These are phyloP conservation scores for Lichtheimia corymbifera DNA, from an alignment of 371 early-diverging fungal genomes.

Conservation along the genomic window DNA sequence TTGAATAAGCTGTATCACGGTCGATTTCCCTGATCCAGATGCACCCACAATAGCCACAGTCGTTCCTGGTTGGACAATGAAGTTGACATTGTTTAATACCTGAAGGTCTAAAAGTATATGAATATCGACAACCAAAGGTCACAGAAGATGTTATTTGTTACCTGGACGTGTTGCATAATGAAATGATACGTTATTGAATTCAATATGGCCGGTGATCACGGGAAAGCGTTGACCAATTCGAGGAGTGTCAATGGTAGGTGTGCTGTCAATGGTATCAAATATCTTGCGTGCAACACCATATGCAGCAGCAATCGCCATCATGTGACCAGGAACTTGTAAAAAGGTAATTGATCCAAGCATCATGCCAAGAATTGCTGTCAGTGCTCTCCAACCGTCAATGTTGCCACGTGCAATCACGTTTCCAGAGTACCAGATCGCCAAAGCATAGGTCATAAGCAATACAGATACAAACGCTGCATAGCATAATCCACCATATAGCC, in stretches of 20 bases:
- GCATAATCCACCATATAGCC: conserved; percentile 39
- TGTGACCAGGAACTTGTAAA: conserved; percentile 55
- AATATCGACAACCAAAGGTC: background rate
- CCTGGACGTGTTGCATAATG: conserved; percentile 73
- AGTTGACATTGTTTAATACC: conserved; percentile 60
- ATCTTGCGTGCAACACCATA: conserved; percentile 70
- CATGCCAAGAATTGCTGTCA: conserved; percentile 68
- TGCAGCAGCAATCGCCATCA: conserved; percentile 63
- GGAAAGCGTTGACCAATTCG: conserved; percentile 54
- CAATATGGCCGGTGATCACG: conserved; percentile 66
- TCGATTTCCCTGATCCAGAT: conserved; percentile 91
- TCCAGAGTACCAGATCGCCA: conserved; percentile 73
- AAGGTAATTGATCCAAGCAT: conserved; percentile 59
- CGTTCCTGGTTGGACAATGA: conserved; percentile 71
- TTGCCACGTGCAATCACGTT: conserved; percentile 33
- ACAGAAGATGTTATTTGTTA: background rate
- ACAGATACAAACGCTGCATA: conserved; percentile 54
- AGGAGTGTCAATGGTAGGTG: conserved; percentile 64
- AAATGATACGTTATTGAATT: conserved; percentile 72
- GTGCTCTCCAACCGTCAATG: conserved; percentile 32
- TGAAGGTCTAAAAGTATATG: conserved; percentile 47
- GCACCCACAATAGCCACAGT: conserved; percentile 80
- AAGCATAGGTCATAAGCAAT: conserved; percentile 58
- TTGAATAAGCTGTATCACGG: conserved; percentile 83
- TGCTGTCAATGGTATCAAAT: conserved; percentile 78